Base-by-base conservation (phyloP, 2,329 filamentous ascomycete species). In the Pseudopyricularia javanii region DNA sequence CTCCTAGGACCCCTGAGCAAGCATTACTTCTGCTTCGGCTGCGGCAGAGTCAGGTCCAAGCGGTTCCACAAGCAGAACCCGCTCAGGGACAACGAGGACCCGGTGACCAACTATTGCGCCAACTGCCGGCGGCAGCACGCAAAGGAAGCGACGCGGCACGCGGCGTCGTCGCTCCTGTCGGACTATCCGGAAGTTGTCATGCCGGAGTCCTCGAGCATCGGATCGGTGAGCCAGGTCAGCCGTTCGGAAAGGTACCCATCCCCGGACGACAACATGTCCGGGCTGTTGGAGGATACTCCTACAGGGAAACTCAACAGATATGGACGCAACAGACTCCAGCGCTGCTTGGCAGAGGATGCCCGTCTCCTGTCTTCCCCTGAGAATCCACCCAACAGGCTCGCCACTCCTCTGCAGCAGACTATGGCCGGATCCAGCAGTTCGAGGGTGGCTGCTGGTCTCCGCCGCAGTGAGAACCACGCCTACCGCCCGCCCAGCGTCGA, bases 21-120 rank as follows among this genome's bases (percentile, higher is more conserved):
- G 34, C 33, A 22, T 71, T 52, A 73, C 52, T 67, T 74, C 20
- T 78, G 74, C 59, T 70, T 64, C 40, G 60, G 65, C 26, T 74
- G 72, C 53, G 67, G 68, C 22, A 64, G 62, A 22, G 59, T 67
- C 6, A 65, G 72, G 45, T 74, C 72, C 5, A 60, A 61, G 26
- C 61, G 59, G 11, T 74, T 69, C 47, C 70, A 74, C 40, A 50
- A 61, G 40, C 57, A 64, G 7, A 60, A 70, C 50, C 61, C 66
- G 5, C 55, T 70, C 40, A 55, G 58, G 55, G 55, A 59, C 47
- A 59, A 62, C 47, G 55, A 63, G 45, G 56, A 65, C 63, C 58
- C 71, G 14, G 52, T 56, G n/a, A 54, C 62, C 45, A 65, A 60
- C 17, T 69, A 63, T 48, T 70, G 67, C 49, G 59, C 63, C 43